Evolutionary conservation across 495 filamentous ascomycete species (phyloP).

Genomic region (Cairneyella variabilis): DNA sequence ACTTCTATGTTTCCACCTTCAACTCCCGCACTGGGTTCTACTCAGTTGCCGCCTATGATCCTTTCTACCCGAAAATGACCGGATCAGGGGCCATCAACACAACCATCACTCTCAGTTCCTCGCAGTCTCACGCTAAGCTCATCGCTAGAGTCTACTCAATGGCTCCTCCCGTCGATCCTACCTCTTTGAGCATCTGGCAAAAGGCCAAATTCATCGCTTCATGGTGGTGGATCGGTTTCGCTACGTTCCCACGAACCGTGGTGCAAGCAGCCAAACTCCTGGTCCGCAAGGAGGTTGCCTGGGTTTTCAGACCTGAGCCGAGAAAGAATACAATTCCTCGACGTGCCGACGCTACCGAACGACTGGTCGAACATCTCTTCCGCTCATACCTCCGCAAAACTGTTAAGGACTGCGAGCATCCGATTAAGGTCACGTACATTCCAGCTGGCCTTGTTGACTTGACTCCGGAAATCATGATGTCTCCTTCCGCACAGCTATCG

Average conservation of each 20-base stretch:
- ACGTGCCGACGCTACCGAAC: constrained; percentile 39
- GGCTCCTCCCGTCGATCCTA: constrained; percentile 45
- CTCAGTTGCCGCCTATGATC: constrained; percentile 51
- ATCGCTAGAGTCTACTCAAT: constrained; percentile 49
- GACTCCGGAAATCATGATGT: constrained; percentile 33
- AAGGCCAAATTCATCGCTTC: constrained; percentile 43
- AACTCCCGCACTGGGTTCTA: constrained; percentile 62
- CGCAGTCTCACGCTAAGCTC: constrained; percentile 50
- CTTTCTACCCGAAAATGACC: constrained; percentile 37
- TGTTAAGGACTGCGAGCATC: constrained; percentile 35
- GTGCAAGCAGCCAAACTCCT: constrained; percentile 52
- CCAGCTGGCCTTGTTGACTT: constrained; percentile 39
- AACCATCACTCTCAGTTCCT: constrained; percentile 53
- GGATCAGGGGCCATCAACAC: constrained; percentile 41
- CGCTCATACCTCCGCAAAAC: constrained; percentile 44
- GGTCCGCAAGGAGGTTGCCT: constrained; percentile 46
- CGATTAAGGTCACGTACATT: constrained; percentile 46
- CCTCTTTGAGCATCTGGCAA: constrained; percentile 32
- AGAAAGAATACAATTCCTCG: constrained; percentile 46
- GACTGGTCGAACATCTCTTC: constrained; percentile 48
- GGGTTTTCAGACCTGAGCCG: constrained; percentile 57
- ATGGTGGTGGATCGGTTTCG: constrained; percentile 62
- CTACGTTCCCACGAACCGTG: constrained; percentile 59
- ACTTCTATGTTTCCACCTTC: constrained; percentile 74
- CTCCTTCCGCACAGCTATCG: constrained; percentile 19